These are phyloP conservation scores for Kazachstania psychrophila DNA, from an alignment of 805 yeast genomes.

Conservation along the genomic window DNA sequence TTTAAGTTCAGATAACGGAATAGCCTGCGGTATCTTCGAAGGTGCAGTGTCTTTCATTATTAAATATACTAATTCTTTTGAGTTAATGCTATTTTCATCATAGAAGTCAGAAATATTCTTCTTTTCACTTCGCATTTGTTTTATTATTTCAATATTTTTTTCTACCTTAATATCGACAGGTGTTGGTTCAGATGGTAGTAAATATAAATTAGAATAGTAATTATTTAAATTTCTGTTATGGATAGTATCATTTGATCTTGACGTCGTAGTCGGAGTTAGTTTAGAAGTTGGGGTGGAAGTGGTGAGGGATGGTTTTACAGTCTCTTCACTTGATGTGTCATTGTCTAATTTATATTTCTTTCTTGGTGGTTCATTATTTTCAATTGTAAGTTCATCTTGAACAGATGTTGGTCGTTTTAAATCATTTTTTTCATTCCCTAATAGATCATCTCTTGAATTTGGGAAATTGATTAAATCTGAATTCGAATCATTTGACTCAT, in stretches of 20 bases:
- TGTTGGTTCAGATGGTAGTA: constrained; percentile 9
- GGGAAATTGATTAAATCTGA: constrained; percentile 1
- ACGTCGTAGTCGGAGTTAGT: no score
- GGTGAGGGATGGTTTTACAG: no score
- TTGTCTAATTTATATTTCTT: no score
- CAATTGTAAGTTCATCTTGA: no score
- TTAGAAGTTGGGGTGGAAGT: no score
- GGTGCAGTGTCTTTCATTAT: constrained; percentile 45
- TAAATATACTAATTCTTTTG: constrained; percentile 37
- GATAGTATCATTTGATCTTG: no score
- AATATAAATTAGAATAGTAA: constrained; percentile 1
- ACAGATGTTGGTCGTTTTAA: no score
- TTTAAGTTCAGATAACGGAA: constrained; percentile 76
- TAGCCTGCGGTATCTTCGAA: constrained; percentile 44
- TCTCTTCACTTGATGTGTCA: no score
- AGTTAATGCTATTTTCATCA: constrained; percentile 33
- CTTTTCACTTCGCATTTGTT: constrained; percentile 5
- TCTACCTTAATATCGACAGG: constrained; percentile 2
- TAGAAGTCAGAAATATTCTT: constrained; percentile 18
- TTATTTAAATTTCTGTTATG: neutral
- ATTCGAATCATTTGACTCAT: neutral
- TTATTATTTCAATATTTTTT: constrained; percentile 6
- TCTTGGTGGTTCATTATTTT: no score
- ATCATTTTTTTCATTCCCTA: no score
- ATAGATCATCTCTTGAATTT: neutral